Percentiles rank a stretch among this genome's conserved stretches.
These are phyloP conservation scores for Ustilago shanxiensis DNA, from an alignment of 1,284 basidiomycete genomes.

Conservation along the genomic window DNA sequence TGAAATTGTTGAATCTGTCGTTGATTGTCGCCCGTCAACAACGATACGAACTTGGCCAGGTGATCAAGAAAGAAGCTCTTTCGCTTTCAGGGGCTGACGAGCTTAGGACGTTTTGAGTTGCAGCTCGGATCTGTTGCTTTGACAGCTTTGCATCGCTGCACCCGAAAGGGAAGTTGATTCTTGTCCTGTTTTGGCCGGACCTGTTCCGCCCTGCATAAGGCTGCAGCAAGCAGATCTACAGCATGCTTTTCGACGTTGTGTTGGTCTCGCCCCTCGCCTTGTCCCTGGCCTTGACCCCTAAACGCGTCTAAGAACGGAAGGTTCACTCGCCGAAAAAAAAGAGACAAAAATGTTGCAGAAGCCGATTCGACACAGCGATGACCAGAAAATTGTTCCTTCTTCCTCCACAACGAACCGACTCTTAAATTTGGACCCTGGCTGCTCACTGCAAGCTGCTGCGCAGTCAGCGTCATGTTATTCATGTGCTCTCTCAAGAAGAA, in stretches of 20 bases:
- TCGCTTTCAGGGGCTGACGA: slow-evolving; percentile 18
- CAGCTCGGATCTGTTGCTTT: slow-evolving; percentile 9
- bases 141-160: not conserved
- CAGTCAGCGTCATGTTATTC: not conserved
- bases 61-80: not conserved
- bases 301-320: slow-evolving; percentile 10
- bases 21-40: too few species aligned
- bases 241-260: slow-evolving; percentile 7
- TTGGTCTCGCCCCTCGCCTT: slow-evolving; percentile 41
- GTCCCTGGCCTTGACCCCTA: too few species aligned
- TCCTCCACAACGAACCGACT: too few species aligned
- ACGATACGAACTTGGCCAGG: too few species aligned
- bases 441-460: not conserved
- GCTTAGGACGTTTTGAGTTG: not conserved
- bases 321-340: too few species aligned
- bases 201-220: slow-evolving; percentile 16
- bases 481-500: not conserved
- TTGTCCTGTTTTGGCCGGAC: not conserved
- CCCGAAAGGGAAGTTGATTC: slow-evolving; percentile 1
- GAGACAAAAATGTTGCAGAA: too few species aligned
- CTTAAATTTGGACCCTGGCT: not conserved
- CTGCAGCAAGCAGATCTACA: too few species aligned
- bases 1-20: too few species aligned
- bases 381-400: too few species aligned
- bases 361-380: too few species aligned